phyloP scores from a whole-genome alignment of 1,284 basidiomycete species.

The Moniliophthora roreri region DNA sequence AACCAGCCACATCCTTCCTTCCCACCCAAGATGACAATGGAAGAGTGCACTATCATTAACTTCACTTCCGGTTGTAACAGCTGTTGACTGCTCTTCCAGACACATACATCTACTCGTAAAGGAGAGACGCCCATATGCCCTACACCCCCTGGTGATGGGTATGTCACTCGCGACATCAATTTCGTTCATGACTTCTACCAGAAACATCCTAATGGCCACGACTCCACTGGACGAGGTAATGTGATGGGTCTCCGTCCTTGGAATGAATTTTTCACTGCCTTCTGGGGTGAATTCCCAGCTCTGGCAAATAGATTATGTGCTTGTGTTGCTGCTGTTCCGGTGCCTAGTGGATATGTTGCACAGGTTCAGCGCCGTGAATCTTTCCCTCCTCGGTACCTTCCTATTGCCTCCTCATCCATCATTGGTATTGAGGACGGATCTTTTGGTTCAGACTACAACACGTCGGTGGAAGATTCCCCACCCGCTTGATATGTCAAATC shows the following conservation, averaged over 20 bases:
- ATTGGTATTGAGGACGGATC: neutral
- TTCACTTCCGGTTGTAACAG: too few relatives aligned
- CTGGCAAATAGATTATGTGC: neutral
- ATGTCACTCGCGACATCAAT: too few relatives aligned
- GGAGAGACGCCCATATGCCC: too few relatives aligned
- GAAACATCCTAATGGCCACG: too few relatives aligned
- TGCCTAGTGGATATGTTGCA: neutral
- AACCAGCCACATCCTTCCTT: too few relatives aligned
- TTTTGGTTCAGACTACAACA: neutral
- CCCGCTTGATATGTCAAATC: neutral
- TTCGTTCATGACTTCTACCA: too few relatives aligned
- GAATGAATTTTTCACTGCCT: neutral
- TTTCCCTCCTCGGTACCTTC: neutral
- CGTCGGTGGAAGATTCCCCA: neutral
- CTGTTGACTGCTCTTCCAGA: too few relatives aligned
- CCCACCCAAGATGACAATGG: too few relatives aligned
- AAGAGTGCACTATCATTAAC: too few relatives aligned
- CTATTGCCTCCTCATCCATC: neutral
- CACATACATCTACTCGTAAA: too few relatives aligned
- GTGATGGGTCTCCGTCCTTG: neutral
- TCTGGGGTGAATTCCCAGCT: neutral
- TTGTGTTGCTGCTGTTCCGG: neutral
- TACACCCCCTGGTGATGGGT: too few relatives aligned
- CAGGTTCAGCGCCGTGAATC: neutral
- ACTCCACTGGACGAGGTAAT: too few relatives aligned